Evolutionary conservation across 2,329 filamentous ascomycete genomes (phyloP).

Genomic region (Dendryphion nanum): DNA sequence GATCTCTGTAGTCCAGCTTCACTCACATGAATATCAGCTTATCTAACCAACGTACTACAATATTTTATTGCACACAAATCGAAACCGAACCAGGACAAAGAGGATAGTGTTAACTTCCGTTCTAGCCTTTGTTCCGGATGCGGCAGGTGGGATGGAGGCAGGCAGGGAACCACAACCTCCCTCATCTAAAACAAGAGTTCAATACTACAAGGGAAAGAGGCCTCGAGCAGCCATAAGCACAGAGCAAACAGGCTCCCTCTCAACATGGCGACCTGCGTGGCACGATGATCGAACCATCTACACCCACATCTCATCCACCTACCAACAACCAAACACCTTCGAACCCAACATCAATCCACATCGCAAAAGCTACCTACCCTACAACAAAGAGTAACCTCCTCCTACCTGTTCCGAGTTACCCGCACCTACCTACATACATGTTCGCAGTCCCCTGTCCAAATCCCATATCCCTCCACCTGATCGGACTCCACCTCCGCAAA

Average conservation of each 20-base stretch:
- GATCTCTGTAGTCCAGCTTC: too few relatives aligned
- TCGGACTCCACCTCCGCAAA: not conserved
- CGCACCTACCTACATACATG: not conserved
- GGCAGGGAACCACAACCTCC: not conserved
- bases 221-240: not conserved
- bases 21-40: too few relatives aligned
- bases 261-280: not conserved
- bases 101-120: not conserved
- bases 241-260: not conserved
- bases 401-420: too few relatives aligned
- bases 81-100: not conserved
- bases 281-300: not conserved
- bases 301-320: not conserved
- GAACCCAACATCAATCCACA: too few relatives aligned
- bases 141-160: not conserved
- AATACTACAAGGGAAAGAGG: not conserved
- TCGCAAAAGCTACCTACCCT: too few relatives aligned
- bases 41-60: too few relatives aligned
- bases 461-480: not conserved
- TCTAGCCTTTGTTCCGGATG: not conserved
- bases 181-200: not conserved
- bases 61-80: not conserved
- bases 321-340: not conserved
- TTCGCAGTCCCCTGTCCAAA: not conserved
- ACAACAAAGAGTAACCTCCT: too few relatives aligned